Evolutionary conservation across 805 yeast genomes (phyloP).

Genomic region (Blastobotrys peoriensis): DNA sequence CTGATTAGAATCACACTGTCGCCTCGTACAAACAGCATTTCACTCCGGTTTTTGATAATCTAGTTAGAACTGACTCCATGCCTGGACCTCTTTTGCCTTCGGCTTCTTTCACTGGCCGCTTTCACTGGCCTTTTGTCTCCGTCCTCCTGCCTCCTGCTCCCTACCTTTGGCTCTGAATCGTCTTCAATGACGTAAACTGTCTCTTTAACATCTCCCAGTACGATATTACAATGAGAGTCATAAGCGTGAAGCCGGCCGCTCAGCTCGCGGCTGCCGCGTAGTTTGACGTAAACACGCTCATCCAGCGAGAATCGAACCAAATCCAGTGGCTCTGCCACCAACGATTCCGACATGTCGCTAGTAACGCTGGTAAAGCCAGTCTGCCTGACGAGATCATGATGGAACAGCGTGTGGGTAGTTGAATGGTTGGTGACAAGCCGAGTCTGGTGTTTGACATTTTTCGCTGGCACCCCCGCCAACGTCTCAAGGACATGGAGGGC

Average conservation of each 20-base stretch:
- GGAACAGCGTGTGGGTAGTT: no score
- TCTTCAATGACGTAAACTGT: conserved; percentile 58
- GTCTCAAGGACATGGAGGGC: no score
- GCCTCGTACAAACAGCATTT: conserved; percentile 96
- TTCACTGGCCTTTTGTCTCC: no score
- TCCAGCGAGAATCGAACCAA: conserved; percentile 79
- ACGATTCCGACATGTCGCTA: no score
- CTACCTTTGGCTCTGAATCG: conserved; percentile 37
- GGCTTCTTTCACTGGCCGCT: no score
- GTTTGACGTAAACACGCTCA: conserved; percentile 78
- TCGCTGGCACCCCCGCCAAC: no score
- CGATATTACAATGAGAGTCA: conserved; percentile 95
- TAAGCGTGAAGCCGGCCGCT: conserved; percentile 86
- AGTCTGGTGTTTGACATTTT: no score
- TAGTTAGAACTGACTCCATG: conserved; percentile 23
- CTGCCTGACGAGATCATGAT: no score
- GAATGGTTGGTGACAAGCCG: no score
- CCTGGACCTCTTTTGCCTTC: neutral
- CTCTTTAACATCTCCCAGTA: conserved; percentile 87
- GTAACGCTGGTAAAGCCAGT: no score
- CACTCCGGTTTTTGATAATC: conserved; percentile 53
- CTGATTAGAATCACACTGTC: conserved; percentile 87
- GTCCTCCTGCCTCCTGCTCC: neutral
- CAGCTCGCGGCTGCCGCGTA: conserved; percentile 91
- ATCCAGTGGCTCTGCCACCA: conserved; percentile 73